A percentile compares a stretch with the other conserved stretches of the same genome.
phyloP scores from a whole-genome alignment of 2,329 filamentous ascomycete genomes.

The Aspergillus thermomutatus region DNA sequence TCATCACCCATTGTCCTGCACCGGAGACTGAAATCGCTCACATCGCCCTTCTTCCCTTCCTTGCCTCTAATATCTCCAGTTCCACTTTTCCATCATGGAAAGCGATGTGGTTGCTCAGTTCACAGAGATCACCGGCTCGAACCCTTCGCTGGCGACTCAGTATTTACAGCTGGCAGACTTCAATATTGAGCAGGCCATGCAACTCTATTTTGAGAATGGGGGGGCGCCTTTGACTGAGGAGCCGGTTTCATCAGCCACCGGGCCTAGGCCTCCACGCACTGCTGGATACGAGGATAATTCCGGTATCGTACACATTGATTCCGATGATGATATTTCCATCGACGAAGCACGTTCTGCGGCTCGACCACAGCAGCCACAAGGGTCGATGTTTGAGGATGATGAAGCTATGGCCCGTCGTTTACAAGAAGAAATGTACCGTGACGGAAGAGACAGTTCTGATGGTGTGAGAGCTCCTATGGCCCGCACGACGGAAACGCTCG shows the following conservation, averaged over 20 bases:
- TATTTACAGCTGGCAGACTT: conserved; percentile 83
- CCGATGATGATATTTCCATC: conserved; percentile 65
- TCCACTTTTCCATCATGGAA: conserved; percentile 53
- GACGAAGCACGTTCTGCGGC: conserved; percentile 26
- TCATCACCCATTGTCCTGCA: conserved; percentile 4
- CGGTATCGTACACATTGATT: conserved; percentile 71
- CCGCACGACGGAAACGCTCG: conserved; percentile 84
- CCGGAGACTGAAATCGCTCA: background rate
- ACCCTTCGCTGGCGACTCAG: conserved; percentile 69
- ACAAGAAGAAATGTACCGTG: conserved; percentile 85
- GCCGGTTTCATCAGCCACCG: conserved; percentile 35
- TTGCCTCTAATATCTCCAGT: background rate
- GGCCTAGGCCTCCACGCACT: conserved; percentile 22
- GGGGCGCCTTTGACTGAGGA: conserved; percentile 58
- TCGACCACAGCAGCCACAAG: conserved; percentile 34
- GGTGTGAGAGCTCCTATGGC: conserved; percentile 86
- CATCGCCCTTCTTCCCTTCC: background rate
- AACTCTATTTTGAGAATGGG: conserved; percentile 85
- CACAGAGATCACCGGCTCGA: conserved; percentile 73
- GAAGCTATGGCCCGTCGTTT: conserved; percentile 87
- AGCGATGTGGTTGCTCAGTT: conserved; percentile 72
- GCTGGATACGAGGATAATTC: conserved; percentile 51
- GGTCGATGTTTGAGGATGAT: conserved; percentile 73
- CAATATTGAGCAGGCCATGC: conserved; percentile 79
- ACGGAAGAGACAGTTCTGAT: conserved; percentile 48